Percentiles rank a stretch among this genome's conserved stretches.
Evolutionary conservation across 768 basidiomycete genomes (phyloP).

Genomic region (Dentipellis fragilis): DNA sequence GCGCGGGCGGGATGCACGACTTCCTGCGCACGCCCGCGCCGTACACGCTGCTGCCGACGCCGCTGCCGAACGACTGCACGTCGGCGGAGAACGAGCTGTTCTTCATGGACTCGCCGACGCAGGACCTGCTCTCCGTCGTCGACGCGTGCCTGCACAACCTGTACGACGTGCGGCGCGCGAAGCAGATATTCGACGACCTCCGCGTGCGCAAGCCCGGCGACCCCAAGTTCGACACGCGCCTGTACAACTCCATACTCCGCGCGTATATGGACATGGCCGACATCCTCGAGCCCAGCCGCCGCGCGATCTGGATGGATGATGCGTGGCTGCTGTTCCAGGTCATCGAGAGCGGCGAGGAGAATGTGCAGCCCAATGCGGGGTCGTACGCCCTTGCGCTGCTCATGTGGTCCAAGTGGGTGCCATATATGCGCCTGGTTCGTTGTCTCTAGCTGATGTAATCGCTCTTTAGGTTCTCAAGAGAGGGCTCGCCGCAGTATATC

Average conservation of each 20-base stretch:
- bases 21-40: constrained; percentile 39
- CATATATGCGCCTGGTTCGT: not conserved
- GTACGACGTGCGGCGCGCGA: constrained; percentile 71
- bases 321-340: constrained; percentile 49
- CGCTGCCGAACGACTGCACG: constrained; percentile 40
- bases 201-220: constrained; percentile 32
- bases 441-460: constrained; percentile 8
- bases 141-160: constrained; percentile 72
- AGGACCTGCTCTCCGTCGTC: constrained; percentile 69
- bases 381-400: constrained; percentile 67
- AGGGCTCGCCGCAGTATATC: constrained; percentile 11
- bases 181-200: constrained; percentile 58
- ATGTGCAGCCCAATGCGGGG: constrained; percentile 37
- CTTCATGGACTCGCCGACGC: constrained; percentile 55
- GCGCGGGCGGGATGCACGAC: constrained; percentile 30
- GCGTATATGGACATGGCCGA: constrained; percentile 54
- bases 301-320: constrained; percentile 49
- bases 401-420: constrained; percentile 40
- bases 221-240: constrained; percentile 33
- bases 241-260: constrained; percentile 59
- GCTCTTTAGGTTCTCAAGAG: constrained; percentile 27
- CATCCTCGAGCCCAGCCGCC: constrained; percentile 32
- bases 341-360: constrained; percentile 42
- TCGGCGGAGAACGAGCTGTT: constrained; percentile 36
- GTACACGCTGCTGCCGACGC: constrained; percentile 57